Base-by-base conservation (phyloP, 2,329 filamentous ascomycete genomes). In the Fusarium luffae region DNA sequence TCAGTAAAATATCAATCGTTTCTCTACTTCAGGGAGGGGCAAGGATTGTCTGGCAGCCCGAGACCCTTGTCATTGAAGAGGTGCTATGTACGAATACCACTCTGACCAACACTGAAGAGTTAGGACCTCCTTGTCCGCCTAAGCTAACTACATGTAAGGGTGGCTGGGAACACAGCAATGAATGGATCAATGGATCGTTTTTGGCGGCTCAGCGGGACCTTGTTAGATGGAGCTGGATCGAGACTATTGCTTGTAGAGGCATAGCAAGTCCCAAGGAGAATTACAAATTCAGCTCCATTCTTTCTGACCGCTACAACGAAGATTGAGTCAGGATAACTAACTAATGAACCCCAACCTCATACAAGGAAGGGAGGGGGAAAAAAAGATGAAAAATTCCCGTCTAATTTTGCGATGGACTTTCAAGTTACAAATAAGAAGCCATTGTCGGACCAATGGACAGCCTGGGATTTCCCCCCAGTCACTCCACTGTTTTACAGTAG, bases 381-480 rank as follows among this genome's bases (percentile, higher is more conserved):
- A 34, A 34, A 34, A 37, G 34, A 37, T n/a, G 23, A 55, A 44
- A 48, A 66, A 41, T 43, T 42, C 23, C 23, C 23, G 48, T 48
- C 25, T 48, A 13, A 37, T 43, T 41, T 52, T 44, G 40, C 54
- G 34, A 48, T 43, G 25, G 54, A 41, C 46, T 64, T n/a, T 23
- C 41, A 37, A 54, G 47, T 63, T 72, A 70, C 67, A 68, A 68
- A 57, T 63, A 28, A 50, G 64, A 55, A 67, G 65, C 55, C 55
- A 56, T 61, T 54, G 67, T 71, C 71, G 69, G 70, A 37, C 72
- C 72, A 74, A 74, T 74, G 67, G 72, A 72, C 72, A 46, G 32
- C 57, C 52, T 49, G 19, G 34, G 59, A 58, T 57, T 61, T 72
- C 59, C 72, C 68, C 72, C 68, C 58, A 67, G 58, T 50, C 51